Conservation (phyloP, 2,329 filamentous ascomycete genomes). For the Penicillium digitatum region DNA sequence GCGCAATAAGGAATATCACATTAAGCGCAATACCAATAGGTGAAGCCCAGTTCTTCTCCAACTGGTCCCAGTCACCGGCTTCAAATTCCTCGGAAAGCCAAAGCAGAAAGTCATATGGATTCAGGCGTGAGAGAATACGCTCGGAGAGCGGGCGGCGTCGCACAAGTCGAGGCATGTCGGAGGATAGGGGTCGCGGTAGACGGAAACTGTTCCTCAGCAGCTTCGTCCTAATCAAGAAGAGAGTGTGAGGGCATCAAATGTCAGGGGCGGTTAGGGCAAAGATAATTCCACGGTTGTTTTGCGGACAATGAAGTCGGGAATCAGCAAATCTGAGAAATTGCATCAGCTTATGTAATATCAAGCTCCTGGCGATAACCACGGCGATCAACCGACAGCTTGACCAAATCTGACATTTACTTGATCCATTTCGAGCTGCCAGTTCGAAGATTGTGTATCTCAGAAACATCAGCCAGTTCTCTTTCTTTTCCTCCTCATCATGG, state of each 20-base stretch:
- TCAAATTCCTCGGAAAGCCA: conserved; percentile 93
- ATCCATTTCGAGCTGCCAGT: background rate
- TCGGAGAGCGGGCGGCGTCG: conserved; percentile 74
- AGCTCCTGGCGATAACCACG: conserved; percentile 22
- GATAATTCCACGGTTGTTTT: background rate
- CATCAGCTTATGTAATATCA: conserved; percentile 20
- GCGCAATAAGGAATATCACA: conserved; percentile 72
- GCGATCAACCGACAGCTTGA: conserved; percentile 13
- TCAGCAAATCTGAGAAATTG: conserved; percentile 13
- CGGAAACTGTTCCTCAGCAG: conserved; percentile 19
- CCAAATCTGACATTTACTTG: conserved; percentile 3
- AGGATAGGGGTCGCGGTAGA: background rate
- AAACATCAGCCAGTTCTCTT: background rate
- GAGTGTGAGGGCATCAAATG: conserved; percentile 11
- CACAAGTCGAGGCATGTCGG: conserved; percentile 70
- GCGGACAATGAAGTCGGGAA: conserved; percentile 1
- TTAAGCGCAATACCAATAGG: conserved; percentile 75
- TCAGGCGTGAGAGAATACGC: conserved; percentile 74
- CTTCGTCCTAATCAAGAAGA: conserved; percentile 9
- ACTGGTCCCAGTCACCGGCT: conserved; percentile 82
- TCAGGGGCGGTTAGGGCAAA: background rate
- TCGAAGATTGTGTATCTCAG: background rate
- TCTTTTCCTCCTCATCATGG: conserved; percentile 47
- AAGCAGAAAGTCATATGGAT: conserved; percentile 83
- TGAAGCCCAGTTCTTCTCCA: conserved; percentile 66